Evolutionary conservation across 129 eudicot species (phyloP).

Genomic region (Pseudognaphalium luteoalbum): DNA sequence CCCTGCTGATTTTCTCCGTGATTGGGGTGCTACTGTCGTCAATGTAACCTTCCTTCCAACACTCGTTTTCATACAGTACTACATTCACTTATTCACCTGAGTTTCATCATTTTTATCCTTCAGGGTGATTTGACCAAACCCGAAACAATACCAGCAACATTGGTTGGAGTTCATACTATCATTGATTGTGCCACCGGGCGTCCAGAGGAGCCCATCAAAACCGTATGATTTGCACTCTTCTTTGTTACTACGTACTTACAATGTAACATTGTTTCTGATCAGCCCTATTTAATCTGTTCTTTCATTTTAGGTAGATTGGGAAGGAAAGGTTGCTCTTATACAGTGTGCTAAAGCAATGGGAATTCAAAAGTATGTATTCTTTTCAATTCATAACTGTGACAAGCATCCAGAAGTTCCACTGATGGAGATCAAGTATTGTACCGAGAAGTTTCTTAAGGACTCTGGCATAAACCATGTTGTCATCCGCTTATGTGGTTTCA

Average conservation of each 20-base stretch:
- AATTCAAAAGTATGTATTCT: constrained; percentile 82
- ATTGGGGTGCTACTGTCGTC: constrained; percentile 99
- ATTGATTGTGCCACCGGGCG: constrained; percentile 99
- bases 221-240: constrained; percentile 49
- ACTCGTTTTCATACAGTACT: no score
- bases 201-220: constrained; percentile 97
- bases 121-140: constrained; percentile 96
- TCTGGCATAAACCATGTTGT: constrained; percentile 74
- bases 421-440: constrained; percentile 97
- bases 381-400: constrained; percentile 97
- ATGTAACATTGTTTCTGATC: background rate
- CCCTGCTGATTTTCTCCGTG: constrained; percentile 99
- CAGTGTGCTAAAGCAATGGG: constrained; percentile 99
- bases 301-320: constrained; percentile 98
- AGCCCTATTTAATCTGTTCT: constrained; percentile 19
- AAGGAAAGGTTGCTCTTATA: constrained; percentile 99
- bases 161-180: constrained; percentile 90
- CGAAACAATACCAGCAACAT: constrained; percentile 92
- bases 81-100: background rate
- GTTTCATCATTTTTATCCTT: constrained; percentile 15
- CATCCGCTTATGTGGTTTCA: constrained; percentile 96
- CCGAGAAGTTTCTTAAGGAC: constrained; percentile 88
- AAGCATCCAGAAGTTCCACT: constrained; percentile 99
- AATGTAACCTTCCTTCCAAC: constrained; percentile 50
- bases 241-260: background rate